A percentile compares a stretch with the other conserved stretches of the same genome.
phyloP scores from a whole-genome alignment of 768 basidiomycete species.

The Tricholoma furcatifolium region DNA sequence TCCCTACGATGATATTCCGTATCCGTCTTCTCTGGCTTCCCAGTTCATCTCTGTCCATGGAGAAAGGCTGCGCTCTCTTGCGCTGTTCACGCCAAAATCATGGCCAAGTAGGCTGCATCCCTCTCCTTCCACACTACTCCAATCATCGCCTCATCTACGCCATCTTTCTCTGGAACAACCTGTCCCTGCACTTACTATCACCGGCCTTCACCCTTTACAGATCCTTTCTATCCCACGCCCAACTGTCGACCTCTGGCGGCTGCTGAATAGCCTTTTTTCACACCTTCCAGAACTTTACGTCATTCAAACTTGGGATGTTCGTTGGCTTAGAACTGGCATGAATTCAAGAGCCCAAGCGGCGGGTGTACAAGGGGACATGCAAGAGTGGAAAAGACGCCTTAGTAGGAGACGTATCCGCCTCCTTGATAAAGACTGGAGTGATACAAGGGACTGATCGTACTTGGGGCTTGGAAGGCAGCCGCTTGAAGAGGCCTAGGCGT shows the following conservation, averaged over 20 bases:
- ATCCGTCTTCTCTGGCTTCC: conserved; percentile 55
- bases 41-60: conserved; percentile 64
- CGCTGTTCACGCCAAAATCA: conserved; percentile 66
- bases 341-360: conserved; percentile 63
- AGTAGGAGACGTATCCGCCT: conserved; percentile 56
- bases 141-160: conserved; percentile 51
- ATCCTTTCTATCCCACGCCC: conserved; percentile 81
- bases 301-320: conserved; percentile 64
- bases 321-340: conserved; percentile 72
- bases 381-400: conserved; percentile 67
- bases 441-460: conserved; percentile 26
- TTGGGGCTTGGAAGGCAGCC: not conserved
- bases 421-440: conserved; percentile 73
- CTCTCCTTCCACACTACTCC: conserved; percentile 48
- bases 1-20: conserved; percentile 69
- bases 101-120: conserved; percentile 63
- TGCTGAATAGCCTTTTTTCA: conserved; percentile 55
- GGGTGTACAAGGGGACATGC: conserved; percentile 81
- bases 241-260: conserved; percentile 51
- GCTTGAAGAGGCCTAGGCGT: too few relatives aligned
- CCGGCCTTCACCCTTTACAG: conserved; percentile 42
- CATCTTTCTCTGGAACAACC: conserved; percentile 75
- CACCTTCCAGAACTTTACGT: conserved; percentile 54
- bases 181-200: conserved; percentile 48
- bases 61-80: conserved; percentile 51